Conservation (phyloP, 768 basidiomycete genomes). For the Mycena metata region DNA sequence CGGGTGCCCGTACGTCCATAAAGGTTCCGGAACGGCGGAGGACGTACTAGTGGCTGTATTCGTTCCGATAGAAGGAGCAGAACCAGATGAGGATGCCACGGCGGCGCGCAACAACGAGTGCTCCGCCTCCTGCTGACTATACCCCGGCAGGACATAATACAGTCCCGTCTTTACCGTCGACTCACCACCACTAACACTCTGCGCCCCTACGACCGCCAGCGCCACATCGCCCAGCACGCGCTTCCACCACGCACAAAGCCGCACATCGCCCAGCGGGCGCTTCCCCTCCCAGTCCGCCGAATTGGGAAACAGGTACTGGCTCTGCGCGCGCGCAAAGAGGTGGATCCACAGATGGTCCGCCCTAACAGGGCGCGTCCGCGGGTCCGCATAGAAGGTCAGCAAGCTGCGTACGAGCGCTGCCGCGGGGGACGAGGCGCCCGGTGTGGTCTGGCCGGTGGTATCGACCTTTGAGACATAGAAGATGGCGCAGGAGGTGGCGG, state of each 20-base stretch:
- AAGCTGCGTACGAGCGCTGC: slow-evolving; percentile 75
- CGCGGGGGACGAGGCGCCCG: slow-evolving; percentile 72
- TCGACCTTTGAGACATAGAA: slow-evolving; percentile 96
- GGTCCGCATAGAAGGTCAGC: slow-evolving; percentile 73
- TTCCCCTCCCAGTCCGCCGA: slow-evolving; percentile 80
- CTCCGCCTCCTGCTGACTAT: slow-evolving; percentile 74
- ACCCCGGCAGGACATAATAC: slow-evolving; percentile 81
- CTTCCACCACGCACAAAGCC: slow-evolving; percentile 95
- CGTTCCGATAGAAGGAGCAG: slow-evolving; percentile 24
- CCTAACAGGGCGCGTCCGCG: slow-evolving; percentile 69
- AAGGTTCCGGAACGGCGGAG: slow-evolving; percentile 29
- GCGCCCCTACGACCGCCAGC: slow-evolving; percentile 46
- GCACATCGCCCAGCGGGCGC: slow-evolving; percentile 79
- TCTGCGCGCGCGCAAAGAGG: slow-evolving; percentile 91
- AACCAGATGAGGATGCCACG: slow-evolving; percentile 9
- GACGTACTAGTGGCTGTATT: neutral
- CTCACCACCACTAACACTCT: slow-evolving; percentile 3
- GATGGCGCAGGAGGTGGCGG: slow-evolving; percentile 75
- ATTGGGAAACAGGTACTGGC: slow-evolving; percentile 95
- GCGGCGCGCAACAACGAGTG: slow-evolving; percentile 63
- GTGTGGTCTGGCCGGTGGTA: slow-evolving; percentile 81
- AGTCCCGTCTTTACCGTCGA: slow-evolving; percentile 51
- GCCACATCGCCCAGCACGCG: slow-evolving; percentile 73
- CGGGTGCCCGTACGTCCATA: slow-evolving; percentile 87
- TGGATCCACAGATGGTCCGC: slow-evolving; percentile 81